phyloP scores from a whole-genome alignment of 192 early-diverging fungal genomes.

The Coemansia sp. region DNA sequence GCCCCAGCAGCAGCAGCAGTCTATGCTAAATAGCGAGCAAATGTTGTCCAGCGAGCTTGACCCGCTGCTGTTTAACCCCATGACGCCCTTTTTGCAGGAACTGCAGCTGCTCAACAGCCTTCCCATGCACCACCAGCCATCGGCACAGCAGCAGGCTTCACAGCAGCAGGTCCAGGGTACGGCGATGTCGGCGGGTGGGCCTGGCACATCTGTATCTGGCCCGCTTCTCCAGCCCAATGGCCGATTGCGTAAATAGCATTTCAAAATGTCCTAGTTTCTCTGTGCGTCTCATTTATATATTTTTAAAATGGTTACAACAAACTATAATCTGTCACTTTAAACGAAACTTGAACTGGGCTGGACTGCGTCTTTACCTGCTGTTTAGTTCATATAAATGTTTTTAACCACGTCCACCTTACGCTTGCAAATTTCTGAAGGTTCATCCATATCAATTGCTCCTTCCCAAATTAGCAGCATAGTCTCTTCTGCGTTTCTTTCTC shows the following conservation, averaged over 20 bases:
- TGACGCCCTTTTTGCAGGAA: slow-evolving; percentile 50
- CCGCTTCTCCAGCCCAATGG: background rate
- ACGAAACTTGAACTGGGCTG: too few relatives aligned
- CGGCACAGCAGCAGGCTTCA: slow-evolving; percentile 1
- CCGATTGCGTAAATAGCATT: background rate
- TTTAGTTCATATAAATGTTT: slow-evolving; percentile 1
- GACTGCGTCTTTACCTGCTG: too few relatives aligned
- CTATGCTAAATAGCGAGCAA: background rate
- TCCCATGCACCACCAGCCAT: background rate
- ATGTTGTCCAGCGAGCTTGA: slow-evolving; percentile 29
- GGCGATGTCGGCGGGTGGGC: background rate
- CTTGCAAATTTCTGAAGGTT: too few relatives aligned
- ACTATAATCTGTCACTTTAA: background rate
- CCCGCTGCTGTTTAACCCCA: slow-evolving; percentile 46
- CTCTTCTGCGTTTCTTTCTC: too few relatives aligned
- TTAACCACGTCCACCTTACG: too few relatives aligned
- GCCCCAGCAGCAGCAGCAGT: background rate
- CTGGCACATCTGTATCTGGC: background rate
- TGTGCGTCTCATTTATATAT: background rate
- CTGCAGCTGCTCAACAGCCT: slow-evolving; percentile 32
- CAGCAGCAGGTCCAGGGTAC: slow-evolving; percentile 1
- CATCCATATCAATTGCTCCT: too few relatives aligned
- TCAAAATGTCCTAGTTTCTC: background rate
- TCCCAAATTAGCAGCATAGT: too few relatives aligned
- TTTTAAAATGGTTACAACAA: background rate